phyloP scores from a whole-genome alignment of 495 filamentous ascomycete genomes.

The Podospora conica region DNA sequence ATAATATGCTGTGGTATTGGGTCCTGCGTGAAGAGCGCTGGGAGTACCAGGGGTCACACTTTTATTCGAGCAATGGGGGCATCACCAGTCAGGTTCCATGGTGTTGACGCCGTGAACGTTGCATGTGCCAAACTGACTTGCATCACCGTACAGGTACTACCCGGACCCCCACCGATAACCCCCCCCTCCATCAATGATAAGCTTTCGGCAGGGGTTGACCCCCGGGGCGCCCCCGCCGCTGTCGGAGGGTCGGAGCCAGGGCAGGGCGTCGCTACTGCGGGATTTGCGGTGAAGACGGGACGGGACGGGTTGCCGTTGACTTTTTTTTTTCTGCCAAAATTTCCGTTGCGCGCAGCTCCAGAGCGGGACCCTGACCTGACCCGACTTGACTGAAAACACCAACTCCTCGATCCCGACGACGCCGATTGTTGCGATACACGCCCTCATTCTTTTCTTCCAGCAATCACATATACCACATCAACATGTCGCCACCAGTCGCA shows the following conservation, averaged over 20 bases:
- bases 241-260: too few species aligned
- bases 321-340: neutral
- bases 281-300: neutral
- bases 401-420: neutral
- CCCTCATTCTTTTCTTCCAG: neutral
- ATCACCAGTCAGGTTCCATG: too few species aligned
- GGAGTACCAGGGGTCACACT: too few species aligned
- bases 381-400: neutral
- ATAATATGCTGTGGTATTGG: neutral
- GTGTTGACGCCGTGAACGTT: neutral
- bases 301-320: neutral
- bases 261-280: slow-evolving; percentile 1
- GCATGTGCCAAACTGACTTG: neutral
- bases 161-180: neutral
- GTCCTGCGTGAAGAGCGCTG: too few species aligned
- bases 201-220: neutral
- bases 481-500: slow-evolving; percentile 45
- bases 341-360: neutral
- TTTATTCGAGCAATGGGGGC: neutral
- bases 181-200: too few species aligned
- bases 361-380: neutral
- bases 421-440: neutral
- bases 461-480: slow-evolving; percentile 11
- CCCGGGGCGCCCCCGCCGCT: slow-evolving; percentile 11
- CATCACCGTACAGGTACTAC: too few species aligned